Base-by-base conservation (phyloP, 495 filamentous ascomycete species). In the Staphylotrichum tortipilum region DNA sequence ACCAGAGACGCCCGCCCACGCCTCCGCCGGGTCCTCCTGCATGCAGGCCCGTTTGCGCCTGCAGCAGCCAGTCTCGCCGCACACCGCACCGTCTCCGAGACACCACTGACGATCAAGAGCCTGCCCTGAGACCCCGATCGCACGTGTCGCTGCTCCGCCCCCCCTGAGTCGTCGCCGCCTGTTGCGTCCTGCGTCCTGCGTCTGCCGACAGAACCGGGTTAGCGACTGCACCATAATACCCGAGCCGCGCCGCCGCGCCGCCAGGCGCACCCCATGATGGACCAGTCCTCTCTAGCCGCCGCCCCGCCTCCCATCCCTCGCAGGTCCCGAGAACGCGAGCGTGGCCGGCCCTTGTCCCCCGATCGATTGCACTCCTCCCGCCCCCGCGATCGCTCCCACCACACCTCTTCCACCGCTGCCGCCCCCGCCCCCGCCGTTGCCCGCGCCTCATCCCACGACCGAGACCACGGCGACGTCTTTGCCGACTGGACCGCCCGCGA, bases 291-390 rank as follows among this genome's bases (percentile, higher is more conserved):
- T 12, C 44, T 47, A 15, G 43, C 51, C 39, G 36, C 62, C 35
- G 44, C 44, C 42, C 42, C 53, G 22, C 63, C 61, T 39, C 57
- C 62, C 29, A 61, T 59, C 31, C 62, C 63, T 29, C 63, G 63
- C 14, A 59, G 49, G 46, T 53, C 58, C 50, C 63, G 63, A 39
- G 63, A 66, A 33, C 49, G 58, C 47, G 63, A 63, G 23, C 63
- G 53, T 19, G 38, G 29, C 34, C 57, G 58, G 40, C 24, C 52
- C 6, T 46, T 12, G 8, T 44, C 55, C 14, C 36, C 35, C 23
- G 30, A 51, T 23, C 38, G 7, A 7, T 9, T 30, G 15, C 30
- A 51, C 12, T 7, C 31, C 17, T 26, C 49, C 24, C 59, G 52
- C 23, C 53, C 6, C 26, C 26, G 26, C 26, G 26, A 28, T 28